phyloP scores from a whole-genome alignment of 768 basidiomycete species.

The Rhizopogon vinicolor region DNA sequence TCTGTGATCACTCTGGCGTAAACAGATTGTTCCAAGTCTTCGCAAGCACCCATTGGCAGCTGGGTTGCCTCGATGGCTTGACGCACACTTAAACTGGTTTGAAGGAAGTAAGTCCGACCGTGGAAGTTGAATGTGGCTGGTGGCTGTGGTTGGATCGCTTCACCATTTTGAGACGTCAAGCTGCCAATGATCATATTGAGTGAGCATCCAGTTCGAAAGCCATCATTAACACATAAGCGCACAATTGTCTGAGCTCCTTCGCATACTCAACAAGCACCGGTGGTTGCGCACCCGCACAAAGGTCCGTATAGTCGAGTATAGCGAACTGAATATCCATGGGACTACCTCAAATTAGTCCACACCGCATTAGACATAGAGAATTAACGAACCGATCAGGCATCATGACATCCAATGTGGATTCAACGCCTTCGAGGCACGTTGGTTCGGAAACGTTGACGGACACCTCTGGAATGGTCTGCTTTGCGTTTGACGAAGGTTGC shows the following conservation, averaged over 20 bases:
- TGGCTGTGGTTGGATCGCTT: slow-evolving; percentile 37
- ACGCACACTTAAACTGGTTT: slow-evolving; percentile 42
- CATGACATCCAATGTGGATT: slow-evolving; percentile 42
- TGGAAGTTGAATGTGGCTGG: slow-evolving; percentile 38
- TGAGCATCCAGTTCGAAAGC: slow-evolving; percentile 3
- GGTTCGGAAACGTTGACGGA: slow-evolving; percentile 7
- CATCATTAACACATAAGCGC: slow-evolving; percentile 14
- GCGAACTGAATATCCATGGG: slow-evolving; percentile 56
- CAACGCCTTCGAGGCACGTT: slow-evolving; percentile 32
- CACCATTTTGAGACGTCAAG: slow-evolving; percentile 22
- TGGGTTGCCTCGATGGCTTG: slow-evolving; percentile 31
- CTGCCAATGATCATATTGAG: slow-evolving; percentile 18
- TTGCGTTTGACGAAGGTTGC: not conserved
- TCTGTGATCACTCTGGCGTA: slow-evolving; percentile 33
- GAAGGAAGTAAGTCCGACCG: slow-evolving; percentile 40
- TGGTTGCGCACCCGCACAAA: slow-evolving; percentile 34
- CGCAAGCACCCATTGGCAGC: slow-evolving; percentile 1
- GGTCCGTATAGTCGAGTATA: slow-evolving; percentile 26
- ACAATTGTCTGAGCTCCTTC: slow-evolving; percentile 39
- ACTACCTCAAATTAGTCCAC: slow-evolving; percentile 25
- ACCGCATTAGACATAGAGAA: not conserved
- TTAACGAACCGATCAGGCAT: slow-evolving; percentile 50
- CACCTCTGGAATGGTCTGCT: not conserved
- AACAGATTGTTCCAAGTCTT: slow-evolving; percentile 1
- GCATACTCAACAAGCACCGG: slow-evolving; percentile 37